Evolutionary conservation across 179 eudicot genomes (phyloP).

Genomic region (Drosera spatulata): DNA sequence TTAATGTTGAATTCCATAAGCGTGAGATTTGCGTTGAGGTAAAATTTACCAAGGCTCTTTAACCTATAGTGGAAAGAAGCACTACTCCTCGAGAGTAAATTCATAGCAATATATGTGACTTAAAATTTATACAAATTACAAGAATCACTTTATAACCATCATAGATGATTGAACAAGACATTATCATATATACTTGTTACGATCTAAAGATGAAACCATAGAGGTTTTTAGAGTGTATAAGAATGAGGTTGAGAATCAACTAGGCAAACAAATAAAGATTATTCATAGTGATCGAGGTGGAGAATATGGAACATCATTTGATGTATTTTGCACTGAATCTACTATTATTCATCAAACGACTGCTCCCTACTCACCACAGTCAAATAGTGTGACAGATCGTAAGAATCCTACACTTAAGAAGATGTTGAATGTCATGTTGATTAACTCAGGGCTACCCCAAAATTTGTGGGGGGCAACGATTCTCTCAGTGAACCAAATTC

Average conservation of each 20-base stretch:
- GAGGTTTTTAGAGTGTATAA: not conserved
- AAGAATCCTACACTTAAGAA: slow-evolving; percentile 2
- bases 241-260: slow-evolving; percentile 8
- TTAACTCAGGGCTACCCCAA: not conserved
- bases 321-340: not conserved
- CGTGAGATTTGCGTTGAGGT: not conserved
- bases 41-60: not conserved
- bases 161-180: not conserved
- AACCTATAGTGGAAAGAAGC: not conserved
- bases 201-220: not conserved
- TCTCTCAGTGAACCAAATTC: slow-evolving; percentile 1
- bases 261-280: not conserved
- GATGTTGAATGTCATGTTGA: not conserved
- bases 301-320: not conserved
- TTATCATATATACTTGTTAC: not conserved
- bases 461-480: no score
- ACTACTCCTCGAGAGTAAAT: no score
- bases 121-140: not conserved
- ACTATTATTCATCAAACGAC: slow-evolving; percentile 2
- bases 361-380: not conserved
- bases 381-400: no score
- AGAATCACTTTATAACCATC: not conserved
- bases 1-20: no score
- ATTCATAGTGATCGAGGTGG: slow-evolving; percentile 4
- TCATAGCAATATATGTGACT: not conserved